A percentile compares a stretch with the other conserved stretches of the same genome.
These are phyloP conservation scores for Linnemannia schmuckeri DNA, from an alignment of 192 early-diverging fungal genomes.

Conservation along the genomic window DNA sequence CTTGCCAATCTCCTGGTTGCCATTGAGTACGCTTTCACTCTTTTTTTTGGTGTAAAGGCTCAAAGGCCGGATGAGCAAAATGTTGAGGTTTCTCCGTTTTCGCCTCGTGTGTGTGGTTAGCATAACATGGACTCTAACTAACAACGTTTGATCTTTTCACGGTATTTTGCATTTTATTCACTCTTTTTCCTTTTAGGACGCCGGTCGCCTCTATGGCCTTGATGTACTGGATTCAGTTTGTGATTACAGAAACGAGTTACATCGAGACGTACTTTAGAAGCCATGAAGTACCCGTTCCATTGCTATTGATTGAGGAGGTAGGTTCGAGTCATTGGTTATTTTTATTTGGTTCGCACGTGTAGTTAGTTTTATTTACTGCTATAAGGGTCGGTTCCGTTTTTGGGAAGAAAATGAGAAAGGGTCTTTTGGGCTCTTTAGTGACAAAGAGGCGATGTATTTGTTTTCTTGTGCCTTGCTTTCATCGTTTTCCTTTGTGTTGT, in stretches of 20 bases:
- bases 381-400: not conserved
- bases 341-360: not conserved
- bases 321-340: not conserved
- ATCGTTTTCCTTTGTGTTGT: not conserved
- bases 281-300: constrained; percentile 69
- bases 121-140: not conserved
- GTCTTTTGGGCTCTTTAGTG: not conserved
- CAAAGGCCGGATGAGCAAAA: not conserved
- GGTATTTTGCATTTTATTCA: not conserved
- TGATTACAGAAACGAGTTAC: constrained; percentile 73
- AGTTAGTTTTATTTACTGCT: not conserved
- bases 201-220: constrained; percentile 70
- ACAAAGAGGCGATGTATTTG: not conserved
- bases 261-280: constrained; percentile 79
- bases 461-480: no score
- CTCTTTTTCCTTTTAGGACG: constrained; percentile 40
- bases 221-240: constrained; percentile 74
- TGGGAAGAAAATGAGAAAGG: not conserved
- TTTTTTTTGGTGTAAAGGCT: constrained; percentile 1
- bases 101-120: not conserved
- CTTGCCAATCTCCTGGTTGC: constrained; percentile 56
- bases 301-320: constrained; percentile 79
- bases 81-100: constrained; percentile 4
- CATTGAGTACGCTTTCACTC: constrained; percentile 56
- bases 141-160: not conserved